Base-by-base conservation (phyloP, 192 early-diverging fungal species). In the Kickxella alabastrina region DNA sequence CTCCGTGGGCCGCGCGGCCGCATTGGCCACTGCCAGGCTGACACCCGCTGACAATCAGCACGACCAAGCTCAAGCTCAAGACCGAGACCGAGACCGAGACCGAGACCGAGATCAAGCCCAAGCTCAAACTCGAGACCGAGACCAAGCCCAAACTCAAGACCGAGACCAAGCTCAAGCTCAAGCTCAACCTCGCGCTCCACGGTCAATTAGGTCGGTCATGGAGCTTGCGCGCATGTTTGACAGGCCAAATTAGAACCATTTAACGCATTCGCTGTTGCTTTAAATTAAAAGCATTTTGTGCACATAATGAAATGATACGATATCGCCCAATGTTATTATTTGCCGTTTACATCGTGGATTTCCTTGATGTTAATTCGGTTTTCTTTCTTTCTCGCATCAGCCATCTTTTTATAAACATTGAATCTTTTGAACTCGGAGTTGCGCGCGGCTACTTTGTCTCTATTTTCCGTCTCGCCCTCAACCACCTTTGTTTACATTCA, bases 171-270 rank as follows among this genome's bases (percentile, higher is more conserved):
- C 3, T 1, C 3, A 15, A 28, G 12, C 14, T 6, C 45, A 17
- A 4, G 22, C 15, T 2, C 14, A 7, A 15, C 10, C 5, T 15
- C 17, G 45, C 45, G 45, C 18, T 22, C 48, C 34, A 2, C 36
- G 25, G 27, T 50, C n/a, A n/a, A n/a, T n/a, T n/a, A n/a, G n/a
- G 50, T 52, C 49, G 38, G 69, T 72, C 12, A 37, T 72, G 35
- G 52, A 60, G 49, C 52, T 65, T 38, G 57, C 69, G 1, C 41
- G 58, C 10, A 72, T 72, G 69, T 72, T 72, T 49, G 69, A 72
- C 48, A 41, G 39, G 27, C 64, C 39, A 29, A 43, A 43, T n/a
- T 29, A 34, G 23, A 19, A 19, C 35, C 37, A 18, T 29, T 28
- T 46, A 14, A 31, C 7, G 18, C 12, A 17, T n/a, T n/a, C n/a